Evolutionary conservation across 805 yeast genomes (phyloP), one percentile per base, ranked within the genome.

Genomic region (Metschnikowia similis): DNA sequence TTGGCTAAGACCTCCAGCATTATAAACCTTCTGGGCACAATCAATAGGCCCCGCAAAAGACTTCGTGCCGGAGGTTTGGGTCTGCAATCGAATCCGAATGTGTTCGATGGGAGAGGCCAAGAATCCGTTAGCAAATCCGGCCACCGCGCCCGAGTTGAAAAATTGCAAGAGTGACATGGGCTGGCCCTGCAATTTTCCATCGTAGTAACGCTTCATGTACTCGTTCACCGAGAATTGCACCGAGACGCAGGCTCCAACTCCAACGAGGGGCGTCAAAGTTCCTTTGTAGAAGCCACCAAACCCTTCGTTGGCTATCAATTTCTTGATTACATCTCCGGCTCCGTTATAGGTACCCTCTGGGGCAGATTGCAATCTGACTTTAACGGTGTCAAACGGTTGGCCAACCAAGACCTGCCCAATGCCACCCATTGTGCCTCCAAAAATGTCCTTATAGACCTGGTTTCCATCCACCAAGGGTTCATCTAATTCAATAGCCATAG

Each of bases 221-320:
- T 94, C 98, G 63, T 91, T 91, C 35, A 89, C 96, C 41, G 96
- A 94, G 64, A 94, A 94, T 69, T 94, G 99, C 37, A 92, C 87
- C 8, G 96, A 88, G 10, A 94, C 97, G 75, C 97, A 91, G 0
- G 96, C 96, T 46, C 99, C 99, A n/a, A 92, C 77, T 6, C 78
- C 78, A 38, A 74, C 63, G 56, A 72, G 66, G 6, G 77, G 76
- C 11, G 77, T 74, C 61, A 74, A 69, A 17, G 78, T 72, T 16
- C 78, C 78, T 52, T 73, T 74, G 55, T 73, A 74, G 55, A 74
- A 72, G 0, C 75, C 78, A 35, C 58, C 62, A 14, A 69, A 60
- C 6, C 76, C 77, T 52, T 72, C 76, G 45, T 65, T 65, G 37
- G 76, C 74, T 35, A 92, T 40, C 48, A 94, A 74, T 58, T 82